These are phyloP conservation scores for Aureobasidium vineae DNA, from an alignment of 2,329 filamentous ascomycete genomes.

Conservation along the genomic window DNA sequence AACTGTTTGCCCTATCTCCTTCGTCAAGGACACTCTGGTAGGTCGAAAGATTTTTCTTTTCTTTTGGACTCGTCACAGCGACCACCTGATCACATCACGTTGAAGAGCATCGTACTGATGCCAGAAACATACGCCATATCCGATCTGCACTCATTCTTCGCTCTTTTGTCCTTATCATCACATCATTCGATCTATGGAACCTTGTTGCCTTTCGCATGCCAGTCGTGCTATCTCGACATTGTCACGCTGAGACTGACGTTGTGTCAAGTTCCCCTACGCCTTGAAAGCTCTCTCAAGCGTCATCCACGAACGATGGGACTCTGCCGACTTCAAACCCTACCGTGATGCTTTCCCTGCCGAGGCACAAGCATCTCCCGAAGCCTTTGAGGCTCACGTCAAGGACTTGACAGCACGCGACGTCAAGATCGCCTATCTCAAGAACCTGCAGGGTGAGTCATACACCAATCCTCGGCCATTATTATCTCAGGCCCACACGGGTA, in stretches of 20 bases:
- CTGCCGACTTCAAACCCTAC: constrained; percentile 63
- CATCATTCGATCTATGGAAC: constrained; percentile 8
- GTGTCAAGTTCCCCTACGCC: constrained; percentile 70
- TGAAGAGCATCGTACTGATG: constrained; percentile 10
- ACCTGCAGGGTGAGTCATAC: constrained; percentile 58
- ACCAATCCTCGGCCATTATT: constrained; percentile 40
- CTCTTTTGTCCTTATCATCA: background rate
- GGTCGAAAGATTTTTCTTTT: constrained; percentile 41
- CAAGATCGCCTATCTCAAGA: constrained; percentile 75
- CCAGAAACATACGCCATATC: background rate
- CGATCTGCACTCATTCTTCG: no score
- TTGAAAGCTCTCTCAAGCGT: constrained; percentile 63
- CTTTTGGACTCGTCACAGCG: background rate
- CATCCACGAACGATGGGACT: constrained; percentile 66
- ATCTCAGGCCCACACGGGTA: constrained; percentile 14
- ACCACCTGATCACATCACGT: constrained; percentile 14
- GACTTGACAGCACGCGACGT: constrained; percentile 70
- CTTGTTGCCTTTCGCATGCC: background rate
- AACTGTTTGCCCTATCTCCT: constrained; percentile 78
- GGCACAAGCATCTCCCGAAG: constrained; percentile 57
- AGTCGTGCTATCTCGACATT: constrained; percentile 15
- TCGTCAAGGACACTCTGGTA: constrained; percentile 80
- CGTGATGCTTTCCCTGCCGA: constrained; percentile 68
- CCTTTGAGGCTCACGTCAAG: constrained; percentile 64
- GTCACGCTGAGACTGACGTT: constrained; percentile 12